Evolutionary conservation across 2,329 filamentous ascomycete genomes (phyloP).

Genomic region (Hypoxylon sp.): DNA sequence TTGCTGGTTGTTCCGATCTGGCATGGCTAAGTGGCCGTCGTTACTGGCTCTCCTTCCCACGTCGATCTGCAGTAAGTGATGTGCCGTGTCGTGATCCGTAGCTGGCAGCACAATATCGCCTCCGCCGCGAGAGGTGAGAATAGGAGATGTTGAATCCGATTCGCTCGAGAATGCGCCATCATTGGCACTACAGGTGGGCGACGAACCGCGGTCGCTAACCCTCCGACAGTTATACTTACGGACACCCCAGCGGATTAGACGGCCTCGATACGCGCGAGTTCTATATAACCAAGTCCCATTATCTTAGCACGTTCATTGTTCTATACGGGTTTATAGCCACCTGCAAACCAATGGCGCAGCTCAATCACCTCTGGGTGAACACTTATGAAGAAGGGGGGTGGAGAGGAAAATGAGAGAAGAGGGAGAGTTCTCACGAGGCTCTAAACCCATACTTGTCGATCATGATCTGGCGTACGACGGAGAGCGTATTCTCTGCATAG

Average conservation of each 20-base stretch:
- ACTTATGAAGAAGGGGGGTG: conserved; percentile 4
- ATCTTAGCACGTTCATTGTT: conserved; percentile 10
- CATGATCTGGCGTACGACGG: conserved; percentile 46
- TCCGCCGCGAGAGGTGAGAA: conserved; percentile 9
- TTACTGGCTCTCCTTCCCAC: conserved; percentile 1
- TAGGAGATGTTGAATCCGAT: conserved; percentile 39
- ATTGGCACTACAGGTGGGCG: conserved; percentile 15
- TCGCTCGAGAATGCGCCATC: conserved; percentile 30
- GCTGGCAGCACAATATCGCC: not conserved
- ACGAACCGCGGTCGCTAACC: conserved; percentile 25
- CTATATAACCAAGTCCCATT: conserved; percentile 38
- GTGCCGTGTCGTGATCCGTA: conserved; percentile 4
- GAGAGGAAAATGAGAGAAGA: conserved; percentile 1
- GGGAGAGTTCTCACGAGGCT: conserved; percentile 56
- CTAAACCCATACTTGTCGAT: conserved; percentile 49
- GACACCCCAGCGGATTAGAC: conserved; percentile 60
- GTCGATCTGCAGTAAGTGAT: conserved; percentile 9
- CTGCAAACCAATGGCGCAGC: not conserved
- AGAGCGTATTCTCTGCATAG: conserved; percentile 45
- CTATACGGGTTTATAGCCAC: not conserved
- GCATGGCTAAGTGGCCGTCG: conserved; percentile 30
- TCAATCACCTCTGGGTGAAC: not conserved
- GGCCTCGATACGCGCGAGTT: conserved; percentile 62
- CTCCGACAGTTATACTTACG: conserved; percentile 61
- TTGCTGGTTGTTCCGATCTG: conserved; percentile 23